Percentiles rank a stretch among this genome's conserved stretches.
Conservation (phyloP, 495 filamentous ascomycete species). For the Choiromyces venosus region DNA sequence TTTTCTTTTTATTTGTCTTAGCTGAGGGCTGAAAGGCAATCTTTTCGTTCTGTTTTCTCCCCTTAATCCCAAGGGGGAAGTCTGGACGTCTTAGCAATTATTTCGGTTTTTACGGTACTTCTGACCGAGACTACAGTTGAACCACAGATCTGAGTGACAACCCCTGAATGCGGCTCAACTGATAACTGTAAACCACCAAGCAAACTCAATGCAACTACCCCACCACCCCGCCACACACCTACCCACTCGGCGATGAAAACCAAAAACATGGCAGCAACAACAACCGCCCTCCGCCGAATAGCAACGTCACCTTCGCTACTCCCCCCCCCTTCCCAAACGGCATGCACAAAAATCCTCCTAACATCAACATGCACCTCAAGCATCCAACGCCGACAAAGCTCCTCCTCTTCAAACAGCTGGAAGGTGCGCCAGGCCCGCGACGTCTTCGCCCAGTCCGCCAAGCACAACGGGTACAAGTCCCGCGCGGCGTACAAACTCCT, state of each 20-base stretch:
- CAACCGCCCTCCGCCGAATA: background rate
- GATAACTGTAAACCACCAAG: background rate
- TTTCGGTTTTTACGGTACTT: too few relatives aligned
- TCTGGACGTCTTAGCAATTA: background rate
- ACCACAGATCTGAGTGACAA: background rate
- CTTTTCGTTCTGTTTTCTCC: background rate
- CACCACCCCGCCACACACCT: background rate
- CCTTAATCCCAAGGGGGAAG: background rate
- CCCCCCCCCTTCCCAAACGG: background rate
- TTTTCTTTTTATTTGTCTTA: too few relatives aligned
- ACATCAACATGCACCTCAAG: background rate
- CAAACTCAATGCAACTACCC: background rate
- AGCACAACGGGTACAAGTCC: constrained; percentile 70
- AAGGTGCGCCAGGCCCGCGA: constrained; percentile 69
- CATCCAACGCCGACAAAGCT: background rate
- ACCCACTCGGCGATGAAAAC: too few relatives aligned
- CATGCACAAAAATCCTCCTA: background rate
- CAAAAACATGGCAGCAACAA: background rate
- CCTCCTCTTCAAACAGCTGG: constrained; percentile 72
- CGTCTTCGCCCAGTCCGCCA: constrained; percentile 62
- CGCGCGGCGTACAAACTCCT: constrained; percentile 90
- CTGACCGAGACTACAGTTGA: background rate
- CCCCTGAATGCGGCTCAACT: background rate
- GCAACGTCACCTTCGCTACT: background rate
- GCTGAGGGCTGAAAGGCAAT: too few relatives aligned